Evolutionary conservation across 2,329 filamentous ascomycete species (phyloP).

Genomic region (Corniculantispora saksenae): DNA sequence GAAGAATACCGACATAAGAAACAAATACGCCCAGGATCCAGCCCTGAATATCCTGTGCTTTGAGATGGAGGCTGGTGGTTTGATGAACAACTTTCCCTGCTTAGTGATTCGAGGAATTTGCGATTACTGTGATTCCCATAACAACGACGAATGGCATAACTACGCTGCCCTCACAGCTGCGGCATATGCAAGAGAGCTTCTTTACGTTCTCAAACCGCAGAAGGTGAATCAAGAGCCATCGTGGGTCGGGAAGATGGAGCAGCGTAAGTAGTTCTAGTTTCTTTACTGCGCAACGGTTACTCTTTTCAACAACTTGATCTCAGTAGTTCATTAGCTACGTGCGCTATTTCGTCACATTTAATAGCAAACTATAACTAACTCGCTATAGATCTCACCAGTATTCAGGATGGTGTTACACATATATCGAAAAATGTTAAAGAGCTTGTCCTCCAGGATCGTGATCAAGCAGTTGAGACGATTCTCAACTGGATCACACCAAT

Average conservation of each 20-base stretch:
- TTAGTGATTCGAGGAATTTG: conserved; percentile 38
- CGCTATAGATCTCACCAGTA: too few relatives aligned
- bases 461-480: not conserved
- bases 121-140: conserved; percentile 40
- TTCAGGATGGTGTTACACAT: too few relatives aligned
- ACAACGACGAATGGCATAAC: conserved; percentile 36
- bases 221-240: not conserved
- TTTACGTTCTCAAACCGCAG: conserved; percentile 5
- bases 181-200: conserved; percentile 21
- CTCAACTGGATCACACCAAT: conserved; percentile 41
- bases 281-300: too few relatives aligned
- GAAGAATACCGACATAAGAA: not conserved
- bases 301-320: too few relatives aligned
- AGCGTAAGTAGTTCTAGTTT: not conserved
- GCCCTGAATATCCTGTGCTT: conserved; percentile 21
- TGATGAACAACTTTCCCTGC: conserved; percentile 29
- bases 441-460: too few relatives aligned
- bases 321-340: too few relatives aligned
- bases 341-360: too few relatives aligned
- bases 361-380: too few relatives aligned
- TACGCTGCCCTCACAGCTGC: conserved; percentile 37
- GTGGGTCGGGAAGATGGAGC: not conserved
- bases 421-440: not conserved
- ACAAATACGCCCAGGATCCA: conserved; percentile 3
- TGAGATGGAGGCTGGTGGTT: conserved; percentile 31